Evolutionary conservation across 108 stramenopile genomes (phyloP), one percentile per base, ranked within the genome.

Genomic region (Nitzschia sp.): DNA sequence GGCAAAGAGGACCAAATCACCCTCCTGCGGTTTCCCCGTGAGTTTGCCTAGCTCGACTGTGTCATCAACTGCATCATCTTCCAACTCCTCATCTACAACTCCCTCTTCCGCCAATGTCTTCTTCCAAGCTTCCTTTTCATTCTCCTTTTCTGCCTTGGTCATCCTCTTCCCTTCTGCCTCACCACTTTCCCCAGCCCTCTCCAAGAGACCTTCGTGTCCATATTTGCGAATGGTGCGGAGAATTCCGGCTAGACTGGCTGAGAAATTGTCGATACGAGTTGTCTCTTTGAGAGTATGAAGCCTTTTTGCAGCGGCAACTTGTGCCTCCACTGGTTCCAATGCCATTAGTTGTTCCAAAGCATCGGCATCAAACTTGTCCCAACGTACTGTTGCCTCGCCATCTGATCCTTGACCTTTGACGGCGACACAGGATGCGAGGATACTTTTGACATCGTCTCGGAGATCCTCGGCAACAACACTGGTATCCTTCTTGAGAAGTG

Each of bases 311-410:
- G 85, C 90, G 22, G 86, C 83, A 19, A 78, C 26, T 59, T 86
- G 81, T 53, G 77, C 76, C 41, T 86, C 85, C 43, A 72, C 55
- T 22, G 59, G 38, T 14, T 83, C 81, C 53, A 93, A 78, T 8
- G 75, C 60, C 22, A 75, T 29, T 9, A 95, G 66, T 44, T 88
- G 86, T 53, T 92, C 90, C 57, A 95, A 69, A 24, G 80, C 84
- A 57, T 93, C 86, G 8, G 86, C 91, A 57, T 95, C 94, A 50
- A 95, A 82, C 59, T 94, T 90, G 52, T 86, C 81, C 92, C 92
- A 94, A n/a, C 85, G 78, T 21, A 88, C 73, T 19, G 69, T 72
- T 29, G 51, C 12, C 15, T 42, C 63, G 63, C 81, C 86, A 10
- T 75, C 74, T 38, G 61, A 59, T 17, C 78, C 82, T 8, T 69